Evolutionary conservation across 352 stramenopile genomes (phyloP).

Genomic region (Globisporangium nodosum): DNA sequence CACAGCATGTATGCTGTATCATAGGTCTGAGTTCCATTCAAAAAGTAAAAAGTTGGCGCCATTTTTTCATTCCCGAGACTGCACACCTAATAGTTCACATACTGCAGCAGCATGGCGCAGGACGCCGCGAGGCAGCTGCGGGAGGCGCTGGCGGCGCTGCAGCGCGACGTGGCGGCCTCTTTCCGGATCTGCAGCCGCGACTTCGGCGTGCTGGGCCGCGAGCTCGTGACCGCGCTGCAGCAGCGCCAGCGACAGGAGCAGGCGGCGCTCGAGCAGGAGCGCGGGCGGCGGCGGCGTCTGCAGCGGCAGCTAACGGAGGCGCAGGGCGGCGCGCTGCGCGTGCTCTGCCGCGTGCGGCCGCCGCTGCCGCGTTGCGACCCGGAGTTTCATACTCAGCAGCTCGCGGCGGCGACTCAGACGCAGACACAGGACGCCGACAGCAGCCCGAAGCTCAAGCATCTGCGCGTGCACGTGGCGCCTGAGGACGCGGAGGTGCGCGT

Average conservation of each 20-base stretch:
- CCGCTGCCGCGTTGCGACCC: conserved; percentile 13
- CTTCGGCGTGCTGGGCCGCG: conserved; percentile 56
- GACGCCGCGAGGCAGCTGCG: conserved; percentile 28
- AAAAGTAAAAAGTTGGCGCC: not conserved
- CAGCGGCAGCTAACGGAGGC: conserved; percentile 43
- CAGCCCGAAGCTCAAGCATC: conserved; percentile 8
- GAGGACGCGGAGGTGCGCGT: conserved; percentile 13
- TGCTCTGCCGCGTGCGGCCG: conserved; percentile 78
- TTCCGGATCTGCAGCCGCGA: conserved; percentile 67
- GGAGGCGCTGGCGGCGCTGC: conserved; percentile 34
- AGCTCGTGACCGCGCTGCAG: conserved; percentile 49
- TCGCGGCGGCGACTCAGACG: not conserved
- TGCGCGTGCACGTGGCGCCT: conserved; percentile 20
- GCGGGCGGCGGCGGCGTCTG: conserved; percentile 27
- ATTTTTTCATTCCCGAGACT: not conserved
- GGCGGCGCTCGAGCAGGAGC: conserved; percentile 47
- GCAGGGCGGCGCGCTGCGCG: conserved; percentile 54
- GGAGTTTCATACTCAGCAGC: conserved; percentile 8
- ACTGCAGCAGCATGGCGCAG: not conserved
- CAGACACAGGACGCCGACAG: not conserved
- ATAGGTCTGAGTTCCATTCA: not conserved
- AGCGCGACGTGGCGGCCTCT: conserved; percentile 58
- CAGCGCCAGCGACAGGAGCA: conserved; percentile 29
- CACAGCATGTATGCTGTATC: not conserved
- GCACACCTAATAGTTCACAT: no score